Conservation (phyloP, 1,139 yeast species). For the Casaregolazyma lundiana region DNA sequence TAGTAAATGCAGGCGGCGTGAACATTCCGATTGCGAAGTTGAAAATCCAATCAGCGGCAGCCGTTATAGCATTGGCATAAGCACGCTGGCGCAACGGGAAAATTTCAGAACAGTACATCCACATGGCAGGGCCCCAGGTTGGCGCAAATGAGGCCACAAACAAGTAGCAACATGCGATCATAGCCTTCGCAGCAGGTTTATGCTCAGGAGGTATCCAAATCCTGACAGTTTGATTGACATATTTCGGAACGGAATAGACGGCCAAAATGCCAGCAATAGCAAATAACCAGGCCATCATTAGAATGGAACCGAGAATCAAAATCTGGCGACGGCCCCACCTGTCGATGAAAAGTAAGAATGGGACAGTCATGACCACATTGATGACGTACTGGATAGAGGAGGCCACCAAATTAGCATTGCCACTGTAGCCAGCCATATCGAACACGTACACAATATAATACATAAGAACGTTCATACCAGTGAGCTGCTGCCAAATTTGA, state of each 20-base stretch:
- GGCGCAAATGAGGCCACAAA: conserved; percentile 64
- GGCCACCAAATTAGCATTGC: conserved; percentile 40
- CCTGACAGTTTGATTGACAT: conserved; percentile 41
- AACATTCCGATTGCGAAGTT: conserved; percentile 75
- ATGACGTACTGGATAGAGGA: conserved; percentile 55
- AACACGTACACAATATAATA: conserved; percentile 38
- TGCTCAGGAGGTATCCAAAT: conserved; percentile 44
- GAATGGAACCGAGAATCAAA: conserved; percentile 36
- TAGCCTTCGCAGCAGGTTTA: conserved; percentile 41
- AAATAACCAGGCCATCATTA: conserved; percentile 43
- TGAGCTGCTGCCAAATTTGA: conserved; percentile 68
- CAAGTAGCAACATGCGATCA: conserved; percentile 59
- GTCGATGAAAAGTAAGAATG: conserved; percentile 45
- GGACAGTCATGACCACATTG: conserved; percentile 40
- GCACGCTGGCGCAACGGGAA: conserved; percentile 59
- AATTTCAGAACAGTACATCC: conserved; percentile 54
- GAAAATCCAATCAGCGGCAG: conserved; percentile 75
- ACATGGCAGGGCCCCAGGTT: conserved; percentile 60
- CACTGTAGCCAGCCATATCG: conserved; percentile 36
- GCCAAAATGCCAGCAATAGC: conserved; percentile 43
- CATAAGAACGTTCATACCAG: conserved; percentile 66
- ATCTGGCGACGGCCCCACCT: conserved; percentile 50
- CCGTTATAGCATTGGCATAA: conserved; percentile 49
- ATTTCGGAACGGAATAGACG: conserved; percentile 38
- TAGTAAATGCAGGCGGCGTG: conserved; percentile 48